Conservation (phyloP, 257 asterid species). For the Plantago major region DNA sequence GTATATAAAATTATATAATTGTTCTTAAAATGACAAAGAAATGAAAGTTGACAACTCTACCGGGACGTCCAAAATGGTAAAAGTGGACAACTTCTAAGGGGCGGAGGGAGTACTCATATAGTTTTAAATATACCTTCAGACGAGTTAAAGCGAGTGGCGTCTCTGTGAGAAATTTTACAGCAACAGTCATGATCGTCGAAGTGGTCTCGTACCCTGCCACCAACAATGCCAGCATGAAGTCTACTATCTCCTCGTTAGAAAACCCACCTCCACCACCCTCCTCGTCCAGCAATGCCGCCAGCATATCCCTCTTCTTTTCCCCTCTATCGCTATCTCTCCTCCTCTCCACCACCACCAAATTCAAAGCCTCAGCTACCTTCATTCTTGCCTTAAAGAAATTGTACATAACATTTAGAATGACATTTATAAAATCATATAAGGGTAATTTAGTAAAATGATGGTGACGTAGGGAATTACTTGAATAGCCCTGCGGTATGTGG, state of each 20-base stretch:
- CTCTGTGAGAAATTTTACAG: conserved; percentile 82
- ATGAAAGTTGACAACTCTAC: too few species aligned
- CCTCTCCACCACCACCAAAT: conserved; percentile 76
- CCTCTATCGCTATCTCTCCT: conserved; percentile 59
- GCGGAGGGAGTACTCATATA: too few species aligned
- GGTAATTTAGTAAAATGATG: not conserved
- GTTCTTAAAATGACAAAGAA: too few species aligned
- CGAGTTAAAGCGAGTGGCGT: conserved; percentile 68
- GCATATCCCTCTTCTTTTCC: conserved; percentile 75
- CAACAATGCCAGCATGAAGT: conserved; percentile 81
- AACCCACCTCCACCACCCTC: conserved; percentile 71
- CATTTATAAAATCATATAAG: not conserved
- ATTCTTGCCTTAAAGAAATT: conserved; percentile 54
- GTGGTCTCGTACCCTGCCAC: conserved; percentile 99
- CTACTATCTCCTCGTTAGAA: conserved; percentile 93
- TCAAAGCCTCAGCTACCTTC: conserved; percentile 94
- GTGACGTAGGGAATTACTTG: conserved; percentile 35
- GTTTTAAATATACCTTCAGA: conserved; percentile 55
- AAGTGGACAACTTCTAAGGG: too few species aligned
- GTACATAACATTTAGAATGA: not conserved
- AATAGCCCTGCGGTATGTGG: conserved; percentile 89
- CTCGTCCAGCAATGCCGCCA: conserved; percentile 83
- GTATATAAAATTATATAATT: too few species aligned
- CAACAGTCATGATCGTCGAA: conserved; percentile 91
- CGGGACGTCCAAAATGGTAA: too few species aligned